A percentile compares a stretch with the other conserved stretches of the same genome.
phyloP scores from a whole-genome alignment of 2,329 filamentous ascomycete species.

The Colletotrichum agaves region DNA sequence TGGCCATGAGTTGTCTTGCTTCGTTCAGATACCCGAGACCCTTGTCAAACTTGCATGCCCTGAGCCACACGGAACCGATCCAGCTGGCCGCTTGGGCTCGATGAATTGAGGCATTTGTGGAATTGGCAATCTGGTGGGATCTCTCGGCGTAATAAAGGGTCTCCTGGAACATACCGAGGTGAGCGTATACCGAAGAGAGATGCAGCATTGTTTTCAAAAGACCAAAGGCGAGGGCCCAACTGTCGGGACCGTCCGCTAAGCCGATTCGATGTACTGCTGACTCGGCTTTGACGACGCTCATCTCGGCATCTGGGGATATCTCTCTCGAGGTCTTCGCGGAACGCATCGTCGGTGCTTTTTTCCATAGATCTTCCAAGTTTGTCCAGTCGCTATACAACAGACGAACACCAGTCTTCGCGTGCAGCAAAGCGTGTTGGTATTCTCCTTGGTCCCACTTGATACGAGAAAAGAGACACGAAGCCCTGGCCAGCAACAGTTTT shows the following conservation, averaged over 20 bases:
- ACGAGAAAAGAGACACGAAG: slow-evolving; percentile 72
- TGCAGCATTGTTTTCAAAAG: slow-evolving; percentile 78
- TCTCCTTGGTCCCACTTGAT: slow-evolving; percentile 72
- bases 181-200: slow-evolving; percentile 81
- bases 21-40: slow-evolving; percentile 66
- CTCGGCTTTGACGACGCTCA: slow-evolving; percentile 1
- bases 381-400: slow-evolving; percentile 66
- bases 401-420: slow-evolving; percentile 68
- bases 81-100: slow-evolving; percentile 64
- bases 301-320: slow-evolving; percentile 18
- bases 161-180: slow-evolving; percentile 88
- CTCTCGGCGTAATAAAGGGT: slow-evolving; percentile 90
- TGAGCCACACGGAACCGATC: slow-evolving; percentile 65
- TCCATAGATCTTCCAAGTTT: slow-evolving; percentile 53
- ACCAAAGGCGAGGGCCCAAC: slow-evolving; percentile 82
- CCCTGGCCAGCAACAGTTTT: slow-evolving; percentile 67
- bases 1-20: slow-evolving; percentile 60
- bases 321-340: slow-evolving; percentile 2
- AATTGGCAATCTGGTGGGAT: slow-evolving; percentile 79
- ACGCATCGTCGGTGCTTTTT: slow-evolving; percentile 42
- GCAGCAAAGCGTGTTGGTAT: slow-evolving; percentile 65
- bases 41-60: slow-evolving; percentile 68
- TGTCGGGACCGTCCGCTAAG: slow-evolving; percentile 61
- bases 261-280: slow-evolving; percentile 54
- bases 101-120: slow-evolving; percentile 71